Conservation (phyloP, 1,284 basidiomycete species). For the Rhodotorula sp. region DNA sequence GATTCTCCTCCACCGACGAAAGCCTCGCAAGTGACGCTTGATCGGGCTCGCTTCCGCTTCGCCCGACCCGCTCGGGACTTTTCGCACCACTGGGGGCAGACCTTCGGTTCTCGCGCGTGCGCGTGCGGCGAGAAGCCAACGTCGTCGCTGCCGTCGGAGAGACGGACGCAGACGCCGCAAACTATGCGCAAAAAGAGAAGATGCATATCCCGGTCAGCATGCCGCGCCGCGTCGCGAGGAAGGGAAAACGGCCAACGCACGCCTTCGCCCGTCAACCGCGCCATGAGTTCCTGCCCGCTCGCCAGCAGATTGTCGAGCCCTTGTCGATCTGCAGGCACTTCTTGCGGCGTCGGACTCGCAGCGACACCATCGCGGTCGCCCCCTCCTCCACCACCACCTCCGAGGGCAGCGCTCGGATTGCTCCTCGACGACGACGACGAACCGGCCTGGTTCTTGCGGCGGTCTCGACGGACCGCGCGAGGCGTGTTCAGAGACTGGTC, state of each 20-base stretch:
- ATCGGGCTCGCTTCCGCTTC: neutral
- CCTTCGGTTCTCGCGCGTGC: neutral
- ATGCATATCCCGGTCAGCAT: neutral
- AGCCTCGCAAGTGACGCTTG: too few relatives aligned
- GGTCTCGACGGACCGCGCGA: constrained; percentile 13
- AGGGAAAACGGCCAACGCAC: neutral
- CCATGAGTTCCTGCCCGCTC: constrained; percentile 26
- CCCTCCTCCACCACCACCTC: too few relatives aligned
- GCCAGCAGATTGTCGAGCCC: constrained; percentile 28
- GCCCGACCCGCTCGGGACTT: too few relatives aligned
- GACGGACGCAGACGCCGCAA: neutral
- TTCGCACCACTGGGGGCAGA: neutral
- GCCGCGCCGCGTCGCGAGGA: neutral
- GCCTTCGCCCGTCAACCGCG: constrained; percentile 27
- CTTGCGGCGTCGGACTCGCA: neutral
- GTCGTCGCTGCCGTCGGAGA: neutral
- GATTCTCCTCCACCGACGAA: neutral
- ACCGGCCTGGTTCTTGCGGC: constrained; percentile 3
- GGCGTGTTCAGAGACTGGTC: constrained; percentile 33
- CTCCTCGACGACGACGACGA: neutral
- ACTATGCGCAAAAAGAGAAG: constrained; percentile 1
- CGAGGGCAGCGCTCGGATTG: neutral
- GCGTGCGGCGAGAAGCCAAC: neutral
- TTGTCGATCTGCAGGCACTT: neutral
- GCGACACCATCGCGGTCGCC: neutral